phyloP scores from a whole-genome alignment of 192 early-diverging fungal genomes.

The Coemansia sp. region DNA sequence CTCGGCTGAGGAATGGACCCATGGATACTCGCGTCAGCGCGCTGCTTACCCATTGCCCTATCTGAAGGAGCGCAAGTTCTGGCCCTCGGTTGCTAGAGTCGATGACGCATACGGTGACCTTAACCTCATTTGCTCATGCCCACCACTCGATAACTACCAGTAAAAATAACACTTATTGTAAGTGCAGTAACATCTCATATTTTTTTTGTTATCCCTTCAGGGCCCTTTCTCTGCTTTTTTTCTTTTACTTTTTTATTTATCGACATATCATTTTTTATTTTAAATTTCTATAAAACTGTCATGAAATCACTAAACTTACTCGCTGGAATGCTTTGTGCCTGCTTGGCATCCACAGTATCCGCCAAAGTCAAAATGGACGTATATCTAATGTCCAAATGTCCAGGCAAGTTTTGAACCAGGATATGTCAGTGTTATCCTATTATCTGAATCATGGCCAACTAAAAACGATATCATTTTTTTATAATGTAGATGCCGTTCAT shows the following conservation, averaged over 20 bases:
- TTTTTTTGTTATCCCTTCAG: neutral
- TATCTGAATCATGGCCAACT: neutral
- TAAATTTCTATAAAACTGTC: neutral
- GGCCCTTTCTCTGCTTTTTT: neutral
- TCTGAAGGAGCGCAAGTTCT: conserved; percentile 93
- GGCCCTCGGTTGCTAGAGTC: conserved; percentile 90
- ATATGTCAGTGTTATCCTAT: neutral
- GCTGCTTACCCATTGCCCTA: conserved; percentile 91
- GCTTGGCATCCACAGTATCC: neutral
- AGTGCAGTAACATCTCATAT: conserved; percentile 14
- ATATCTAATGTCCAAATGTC: conserved; percentile 52
- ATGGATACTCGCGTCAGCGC: conserved; percentile 81
- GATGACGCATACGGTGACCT: conserved; percentile 97
- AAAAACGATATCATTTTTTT: neutral
- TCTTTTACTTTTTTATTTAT: neutral
- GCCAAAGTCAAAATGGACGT: conserved; percentile 50
- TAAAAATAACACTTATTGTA: conserved; percentile 10
- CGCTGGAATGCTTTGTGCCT: conserved; percentile 5
- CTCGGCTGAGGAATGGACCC: conserved; percentile 83
- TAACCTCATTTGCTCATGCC: conserved; percentile 95
- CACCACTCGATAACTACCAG: conserved; percentile 84
- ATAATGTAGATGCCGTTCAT: conserved; percentile 33
- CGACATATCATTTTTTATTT: neutral
- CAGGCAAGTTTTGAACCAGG: conserved; percentile 21
- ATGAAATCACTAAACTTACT: neutral